Evolutionary conservation across 768 basidiomycete species (phyloP), one percentile per base, ranked within the genome.

Genomic region (Sistotremastrum suecicum): DNA sequence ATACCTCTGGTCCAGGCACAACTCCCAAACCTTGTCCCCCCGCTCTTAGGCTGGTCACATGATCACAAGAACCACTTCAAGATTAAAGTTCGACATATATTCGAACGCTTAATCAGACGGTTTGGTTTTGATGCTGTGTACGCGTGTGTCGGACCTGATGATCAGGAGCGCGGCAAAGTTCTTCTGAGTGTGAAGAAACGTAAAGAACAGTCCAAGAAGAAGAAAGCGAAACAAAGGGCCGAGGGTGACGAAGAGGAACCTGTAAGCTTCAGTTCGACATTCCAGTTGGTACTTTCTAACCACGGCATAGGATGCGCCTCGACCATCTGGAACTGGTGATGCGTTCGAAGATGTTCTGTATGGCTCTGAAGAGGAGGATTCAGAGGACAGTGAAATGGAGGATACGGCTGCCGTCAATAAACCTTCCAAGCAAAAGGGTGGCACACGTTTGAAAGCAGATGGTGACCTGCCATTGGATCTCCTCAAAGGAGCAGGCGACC

Each of bases 31-130:
- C 70, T 98, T 28, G 86, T 98, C 0, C 86, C 89, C 1, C 83
- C 81, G 0, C 71, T 99, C 8, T 68, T 98, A 34, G 71, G 70
- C 40, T 94, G 95, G 90, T 88, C 89, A 4, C 90, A 95, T 58
- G 92, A 97, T 57, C 94, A 98, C 65, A 94, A 94, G 60, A 98
- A 98, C 56, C 95, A 97, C 59, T 98, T 99, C 78, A 98, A 98
- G 62, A 69, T 75, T 42, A 97, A 97, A 67, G 90, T 95, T 28
- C 79, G 89, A 39, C 92, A 98, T 61, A 91, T 98, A 52, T 92
- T 98, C 55, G 94, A 98, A 67, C 78, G 94, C 41, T 80, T 97
- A 76, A 73, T 98, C 52, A 69, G 94, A 50, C 75, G 90, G 50
- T 95, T 95, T 56, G 82, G 80, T 0, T 95, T 78, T 72, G 79